Conservation (phyloP, 2,329 filamentous ascomycete species). For the Diplocarpon rosae region DNA sequence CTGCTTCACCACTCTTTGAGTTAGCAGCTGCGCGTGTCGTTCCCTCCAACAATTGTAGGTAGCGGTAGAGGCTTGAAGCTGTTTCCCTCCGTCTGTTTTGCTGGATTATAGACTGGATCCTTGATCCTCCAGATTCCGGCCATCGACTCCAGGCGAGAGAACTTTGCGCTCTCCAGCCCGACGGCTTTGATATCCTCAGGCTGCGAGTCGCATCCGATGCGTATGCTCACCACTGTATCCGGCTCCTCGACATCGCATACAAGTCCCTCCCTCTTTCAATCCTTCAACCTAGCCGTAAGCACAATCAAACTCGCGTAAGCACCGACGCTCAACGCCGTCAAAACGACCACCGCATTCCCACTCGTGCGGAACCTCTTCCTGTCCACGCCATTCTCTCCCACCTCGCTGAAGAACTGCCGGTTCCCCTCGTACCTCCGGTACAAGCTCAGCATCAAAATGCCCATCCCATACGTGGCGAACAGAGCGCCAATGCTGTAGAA, state of each 20-base stretch:
- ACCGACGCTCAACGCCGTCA: constrained; percentile 44
- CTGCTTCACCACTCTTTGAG: too few relatives aligned
- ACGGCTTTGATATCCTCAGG: too few relatives aligned
- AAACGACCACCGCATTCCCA: constrained; percentile 48
- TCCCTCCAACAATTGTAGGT: too few relatives aligned
- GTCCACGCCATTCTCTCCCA: constrained; percentile 30
- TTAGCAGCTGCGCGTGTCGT: too few relatives aligned
- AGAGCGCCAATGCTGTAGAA: constrained; percentile 97
- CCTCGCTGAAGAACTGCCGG: constrained; percentile 71
- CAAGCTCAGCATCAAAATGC: constrained; percentile 70
- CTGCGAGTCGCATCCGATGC: too few relatives aligned
- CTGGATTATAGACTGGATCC: too few relatives aligned
- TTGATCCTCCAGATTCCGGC: too few relatives aligned
- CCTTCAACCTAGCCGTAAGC: constrained; percentile 36
- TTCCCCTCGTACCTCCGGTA: constrained; percentile 89
- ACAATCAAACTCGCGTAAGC: constrained; percentile 47
- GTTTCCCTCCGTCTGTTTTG: too few relatives aligned
- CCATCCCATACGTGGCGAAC: constrained; percentile 83
- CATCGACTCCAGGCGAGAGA: too few relatives aligned
- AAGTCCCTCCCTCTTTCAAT: constrained; percentile 16
- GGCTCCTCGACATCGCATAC: constrained; percentile 8
- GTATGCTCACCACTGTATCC: too few relatives aligned
- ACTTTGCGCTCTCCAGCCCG: too few relatives aligned
- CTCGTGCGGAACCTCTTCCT: constrained; percentile 51
- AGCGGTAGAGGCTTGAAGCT: too few relatives aligned